These are phyloP conservation scores for Penicillium sp. DNA, from an alignment of 2,329 filamentous ascomycete species.

Conservation along the genomic window DNA sequence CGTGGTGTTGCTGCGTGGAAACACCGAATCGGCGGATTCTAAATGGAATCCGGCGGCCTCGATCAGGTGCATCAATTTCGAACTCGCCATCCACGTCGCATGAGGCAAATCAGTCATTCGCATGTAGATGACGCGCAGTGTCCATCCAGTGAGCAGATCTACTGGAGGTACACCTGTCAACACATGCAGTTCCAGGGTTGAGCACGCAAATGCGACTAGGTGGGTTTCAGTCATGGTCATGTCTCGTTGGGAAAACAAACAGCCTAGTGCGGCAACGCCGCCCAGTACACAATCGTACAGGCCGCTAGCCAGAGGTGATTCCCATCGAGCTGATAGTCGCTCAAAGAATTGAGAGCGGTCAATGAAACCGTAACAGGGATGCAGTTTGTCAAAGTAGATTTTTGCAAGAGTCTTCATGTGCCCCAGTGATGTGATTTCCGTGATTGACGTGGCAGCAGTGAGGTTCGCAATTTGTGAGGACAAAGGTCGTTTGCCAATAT, in stretches of 20 bases:
- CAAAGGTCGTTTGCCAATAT: slow-evolving; percentile 40
- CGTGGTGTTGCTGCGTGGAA: slow-evolving; percentile 8
- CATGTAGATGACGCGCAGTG: slow-evolving; percentile 55
- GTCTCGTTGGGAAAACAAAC: slow-evolving; percentile 50
- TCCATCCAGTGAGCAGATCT: slow-evolving; percentile 44
- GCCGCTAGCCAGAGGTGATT: slow-evolving; percentile 23
- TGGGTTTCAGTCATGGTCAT: slow-evolving; percentile 48
- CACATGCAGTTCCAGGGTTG: slow-evolving; percentile 43
- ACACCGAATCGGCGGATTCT: slow-evolving; percentile 16
- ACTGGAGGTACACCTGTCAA: slow-evolving; percentile 24
- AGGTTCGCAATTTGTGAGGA: slow-evolving; percentile 9
- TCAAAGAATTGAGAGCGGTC: slow-evolving; percentile 22
- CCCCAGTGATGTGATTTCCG: slow-evolving; percentile 48
- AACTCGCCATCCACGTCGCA: slow-evolving; percentile 41
- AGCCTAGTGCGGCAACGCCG: slow-evolving; percentile 56
- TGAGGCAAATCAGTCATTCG: slow-evolving; percentile 56
- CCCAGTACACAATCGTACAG: slow-evolving; percentile 52
- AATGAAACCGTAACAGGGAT: slow-evolving; percentile 57
- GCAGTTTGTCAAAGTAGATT: slow-evolving; percentile 55
- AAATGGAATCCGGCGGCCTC: slow-evolving; percentile 49
- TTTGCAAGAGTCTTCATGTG: slow-evolving; percentile 48
- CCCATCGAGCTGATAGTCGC: slow-evolving; percentile 23
- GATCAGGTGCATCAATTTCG: slow-evolving; percentile 49
- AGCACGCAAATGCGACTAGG: slow-evolving; percentile 49
- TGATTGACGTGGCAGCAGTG: slow-evolving; percentile 34